Evolutionary conservation across 345 rosid species (phyloP).

Genomic region (Chamaenerion angustifolium): DNA sequence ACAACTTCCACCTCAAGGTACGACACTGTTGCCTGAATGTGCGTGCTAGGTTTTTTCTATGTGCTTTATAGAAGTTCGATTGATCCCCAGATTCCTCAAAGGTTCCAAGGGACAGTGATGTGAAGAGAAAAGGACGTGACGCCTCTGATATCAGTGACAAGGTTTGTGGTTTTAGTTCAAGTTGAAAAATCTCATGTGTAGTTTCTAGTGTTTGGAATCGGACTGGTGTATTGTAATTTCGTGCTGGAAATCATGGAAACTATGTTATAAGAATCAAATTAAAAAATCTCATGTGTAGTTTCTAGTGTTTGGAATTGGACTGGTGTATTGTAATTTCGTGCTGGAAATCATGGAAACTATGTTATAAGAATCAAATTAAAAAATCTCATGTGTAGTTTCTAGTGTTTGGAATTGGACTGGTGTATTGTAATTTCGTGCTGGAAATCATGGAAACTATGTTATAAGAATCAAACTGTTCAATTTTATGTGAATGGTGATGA

Average conservation of each 20-base stretch:
- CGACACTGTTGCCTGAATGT: background rate
- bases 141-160: background rate
- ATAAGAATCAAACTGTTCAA: too few species aligned
- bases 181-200: background rate
- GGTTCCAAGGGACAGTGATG: constrained; percentile 7
- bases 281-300: background rate
- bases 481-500: too few species aligned
- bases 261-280: background rate
- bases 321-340: too few species aligned
- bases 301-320: constrained; percentile 1
- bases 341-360: too few species aligned
- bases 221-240: too few species aligned
- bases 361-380: background rate
- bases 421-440: too few species aligned
- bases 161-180: background rate
- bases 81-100: constrained; percentile 13
- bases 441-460: too few species aligned
- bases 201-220: constrained; percentile 2
- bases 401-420: constrained; percentile 1
- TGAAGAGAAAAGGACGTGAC: background rate
- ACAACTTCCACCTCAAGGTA: constrained; percentile 1
- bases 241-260: too few species aligned
- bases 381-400: background rate
- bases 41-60: background rate
- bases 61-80: background rate